Percentiles rank a stretch among this genome's conserved stretches.
Conservation (phyloP, 257 asterid genomes). For the Solanum medicagineum region DNA sequence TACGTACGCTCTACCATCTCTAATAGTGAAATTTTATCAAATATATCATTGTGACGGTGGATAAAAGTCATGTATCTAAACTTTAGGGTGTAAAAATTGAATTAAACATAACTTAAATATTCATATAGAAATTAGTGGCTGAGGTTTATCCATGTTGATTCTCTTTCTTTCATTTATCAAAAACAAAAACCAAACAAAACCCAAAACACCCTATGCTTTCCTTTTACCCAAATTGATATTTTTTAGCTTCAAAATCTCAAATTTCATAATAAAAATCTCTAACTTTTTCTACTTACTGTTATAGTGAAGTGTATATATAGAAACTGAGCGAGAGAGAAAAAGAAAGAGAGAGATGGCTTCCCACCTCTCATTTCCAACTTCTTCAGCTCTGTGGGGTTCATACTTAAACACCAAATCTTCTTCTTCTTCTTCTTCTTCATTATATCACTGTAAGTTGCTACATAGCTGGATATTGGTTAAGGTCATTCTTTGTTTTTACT, state of each 20-base stretch:
- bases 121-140: background rate
- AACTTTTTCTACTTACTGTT: background rate
- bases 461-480: background rate
- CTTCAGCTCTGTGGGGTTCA: slow-evolving; percentile 41
- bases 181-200: background rate
- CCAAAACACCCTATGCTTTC: background rate
- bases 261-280: background rate
- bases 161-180: background rate
- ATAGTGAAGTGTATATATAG: background rate
- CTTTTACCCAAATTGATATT: background rate
- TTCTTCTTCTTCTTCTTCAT: background rate
- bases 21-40: no score
- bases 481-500: background rate
- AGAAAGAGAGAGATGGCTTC: slow-evolving; percentile 45
- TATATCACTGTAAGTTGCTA: background rate
- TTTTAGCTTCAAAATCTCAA: background rate
- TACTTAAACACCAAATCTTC: background rate
- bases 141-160: background rate
- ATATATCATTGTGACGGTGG: no score
- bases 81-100: background rate
- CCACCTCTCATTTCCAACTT: slow-evolving; percentile 40
- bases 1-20: no score
- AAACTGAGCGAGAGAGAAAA: background rate
- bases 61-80: background rate
- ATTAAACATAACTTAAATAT: background rate